phyloP scores from a whole-genome alignment of 2,329 filamentous ascomycete genomes.

The Blumeriella jaapii region DNA sequence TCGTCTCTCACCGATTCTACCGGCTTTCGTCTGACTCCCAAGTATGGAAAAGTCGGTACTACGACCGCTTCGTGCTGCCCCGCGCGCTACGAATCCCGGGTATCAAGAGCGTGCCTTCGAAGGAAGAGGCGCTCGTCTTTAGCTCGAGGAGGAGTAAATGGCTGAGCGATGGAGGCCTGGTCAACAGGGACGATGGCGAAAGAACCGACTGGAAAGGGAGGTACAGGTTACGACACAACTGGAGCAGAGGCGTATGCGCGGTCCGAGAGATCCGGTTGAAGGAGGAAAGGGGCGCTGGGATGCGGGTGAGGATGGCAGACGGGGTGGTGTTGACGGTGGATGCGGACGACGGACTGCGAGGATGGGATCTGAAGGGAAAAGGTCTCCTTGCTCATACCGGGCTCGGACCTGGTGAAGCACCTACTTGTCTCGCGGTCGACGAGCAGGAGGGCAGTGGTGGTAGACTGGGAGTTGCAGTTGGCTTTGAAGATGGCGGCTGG shows the following conservation, averaged over 20 bases:
- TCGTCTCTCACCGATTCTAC: slow-evolving; percentile 66
- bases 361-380: slow-evolving; percentile 62
- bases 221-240: slow-evolving; percentile 84
- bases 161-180: slow-evolving; percentile 31
- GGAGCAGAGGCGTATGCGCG: slow-evolving; percentile 71
- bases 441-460: slow-evolving; percentile 34
- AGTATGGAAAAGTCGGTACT: slow-evolving; percentile 85
- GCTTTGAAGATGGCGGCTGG: slow-evolving; percentile 62
- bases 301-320: slow-evolving; percentile 67
- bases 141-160: slow-evolving; percentile 38
- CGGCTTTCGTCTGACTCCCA: slow-evolving; percentile 69
- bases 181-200: slow-evolving; percentile 20
- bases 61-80: slow-evolving; percentile 73
- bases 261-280: slow-evolving; percentile 54
- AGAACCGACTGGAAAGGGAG: slow-evolving; percentile 73
- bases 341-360: slow-evolving; percentile 54
- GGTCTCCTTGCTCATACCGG: slow-evolving; percentile 42
- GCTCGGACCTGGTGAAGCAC: slow-evolving; percentile 30
- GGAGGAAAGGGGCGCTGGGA: slow-evolving; percentile 30
- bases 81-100: slow-evolving; percentile 66
- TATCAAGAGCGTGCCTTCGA: slow-evolving; percentile 33
- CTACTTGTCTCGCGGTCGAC: slow-evolving; percentile 58
- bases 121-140: slow-evolving; percentile 20
- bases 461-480: slow-evolving; percentile 50
- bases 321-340: slow-evolving; percentile 73